Evolutionary conservation across 164 flowering plant species (phyloP), one percentile per base, ranked within the genome.

Genomic region (Tetrastigma voinierianum): DNA sequence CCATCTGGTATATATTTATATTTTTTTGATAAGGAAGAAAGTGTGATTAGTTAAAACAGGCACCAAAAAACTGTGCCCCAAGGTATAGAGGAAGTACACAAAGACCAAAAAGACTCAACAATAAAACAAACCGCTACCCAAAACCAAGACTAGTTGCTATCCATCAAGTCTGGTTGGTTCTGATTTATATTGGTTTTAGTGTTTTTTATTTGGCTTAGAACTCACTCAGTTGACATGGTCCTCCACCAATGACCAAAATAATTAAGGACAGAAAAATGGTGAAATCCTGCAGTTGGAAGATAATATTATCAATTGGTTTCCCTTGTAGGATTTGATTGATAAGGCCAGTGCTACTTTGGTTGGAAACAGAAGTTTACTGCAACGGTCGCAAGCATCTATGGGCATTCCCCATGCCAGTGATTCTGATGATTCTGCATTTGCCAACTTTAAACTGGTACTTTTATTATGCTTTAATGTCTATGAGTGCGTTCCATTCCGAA

Each of bases 261-360:
- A 7, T 32, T 0, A 32, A 32, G 7, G 40, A 32, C 6, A 32
- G 40, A 32, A 4, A 32, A 32, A 3, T 32, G 40, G 6, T n/a
- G 0, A 32, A 32, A 32, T 32, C 40, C 40, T 49, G 14, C 23
- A 18, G 4, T 40, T 18, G 2, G 16, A 40, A 15, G 19, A 0
- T 10, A 40, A 43, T 46, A 10, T 23, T 61, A 61, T 19, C 64
- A 57, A n/a, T 54, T 65, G 10, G 25, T 57, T 63, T 63, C n/a
- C 17, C 47, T 63, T 73, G 72, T 74, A 93, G 98, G 91, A 87
- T 77, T 75, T 94, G 73, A 94, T 94, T 59, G 98, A 91, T 74
- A 81, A 87, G 74, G 94, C 98, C 5, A 78, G 80, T 73, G 75
- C 83, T 43, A 74, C 71, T 67, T 76, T 90, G 46, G 85, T 94